A percentile compares a stretch with the other conserved stretches of the same genome.
These are phyloP conservation scores for Cordyceps cicadae DNA, from an alignment of 2,329 filamentous ascomycete species.

Conservation along the genomic window DNA sequence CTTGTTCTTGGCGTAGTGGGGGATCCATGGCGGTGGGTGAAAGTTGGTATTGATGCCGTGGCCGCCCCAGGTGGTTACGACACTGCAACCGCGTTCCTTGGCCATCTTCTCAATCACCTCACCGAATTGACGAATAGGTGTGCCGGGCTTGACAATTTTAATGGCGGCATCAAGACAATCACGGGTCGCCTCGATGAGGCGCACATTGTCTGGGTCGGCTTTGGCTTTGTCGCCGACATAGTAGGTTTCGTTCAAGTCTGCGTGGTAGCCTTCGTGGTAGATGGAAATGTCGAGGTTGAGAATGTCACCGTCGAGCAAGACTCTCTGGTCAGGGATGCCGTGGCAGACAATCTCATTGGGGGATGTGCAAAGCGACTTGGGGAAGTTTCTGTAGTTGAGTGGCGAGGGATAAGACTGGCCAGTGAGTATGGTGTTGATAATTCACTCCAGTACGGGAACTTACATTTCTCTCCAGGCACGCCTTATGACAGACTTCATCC, in stretches of 20 bases:
- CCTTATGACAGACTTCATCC: conserved; percentile 89
- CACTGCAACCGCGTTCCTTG: conserved; percentile 74
- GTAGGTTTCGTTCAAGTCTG: conserved; percentile 96
- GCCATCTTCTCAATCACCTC: conserved; percentile 93
- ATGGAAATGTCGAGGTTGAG: conserved; percentile 93
- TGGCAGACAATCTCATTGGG: conserved; percentile 97
- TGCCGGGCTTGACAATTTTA: conserved; percentile 83
- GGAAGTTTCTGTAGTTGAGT: conserved; percentile 91
- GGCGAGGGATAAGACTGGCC: conserved; percentile 83
- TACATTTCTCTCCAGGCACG: conserved; percentile 86
- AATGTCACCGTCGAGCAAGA: conserved; percentile 86
- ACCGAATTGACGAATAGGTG: conserved; percentile 84
- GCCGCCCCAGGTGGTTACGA: conserved; percentile 91
- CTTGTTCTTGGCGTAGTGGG: conserved; percentile 98
- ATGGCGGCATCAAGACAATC: conserved; percentile 86
- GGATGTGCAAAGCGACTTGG: conserved; percentile 95
- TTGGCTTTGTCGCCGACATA: conserved; percentile 86
- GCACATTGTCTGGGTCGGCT: conserved; percentile 75
- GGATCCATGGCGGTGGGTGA: conserved; percentile 87
- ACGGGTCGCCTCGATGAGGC: conserved; percentile 82
- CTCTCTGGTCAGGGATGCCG: conserved; percentile 87
- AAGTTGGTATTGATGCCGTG: conserved; percentile 93
- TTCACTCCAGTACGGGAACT: conserved; percentile 26
- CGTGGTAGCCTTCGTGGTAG: conserved; percentile 91
- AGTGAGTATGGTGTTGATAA: neutral